These are phyloP conservation scores for Exophiala sp. DNA, from an alignment of 2,329 filamentous ascomycete genomes.

Conservation along the genomic window DNA sequence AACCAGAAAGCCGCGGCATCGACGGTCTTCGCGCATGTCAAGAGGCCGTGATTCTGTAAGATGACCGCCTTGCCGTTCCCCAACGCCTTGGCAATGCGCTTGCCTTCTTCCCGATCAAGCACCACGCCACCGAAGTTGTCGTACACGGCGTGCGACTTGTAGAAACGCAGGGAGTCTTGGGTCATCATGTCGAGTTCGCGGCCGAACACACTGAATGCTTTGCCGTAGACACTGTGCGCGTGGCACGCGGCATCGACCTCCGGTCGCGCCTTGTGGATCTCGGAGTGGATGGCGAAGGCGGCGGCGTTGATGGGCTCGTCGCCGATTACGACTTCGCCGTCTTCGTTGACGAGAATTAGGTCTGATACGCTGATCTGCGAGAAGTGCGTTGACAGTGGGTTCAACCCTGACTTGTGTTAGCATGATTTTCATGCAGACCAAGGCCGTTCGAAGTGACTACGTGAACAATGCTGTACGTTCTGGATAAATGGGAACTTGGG, in stretches of 20 bases:
- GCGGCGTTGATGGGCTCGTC: conserved; percentile 46
- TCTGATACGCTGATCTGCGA: conserved; percentile 40
- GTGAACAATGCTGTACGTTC: not conserved
- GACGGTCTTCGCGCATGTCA: conserved; percentile 50
- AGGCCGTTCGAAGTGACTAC: not conserved
- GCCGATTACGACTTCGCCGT: conserved; percentile 40
- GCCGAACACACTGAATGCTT: conserved; percentile 47
- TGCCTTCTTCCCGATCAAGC: conserved; percentile 51
- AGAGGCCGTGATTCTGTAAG: conserved; percentile 54
- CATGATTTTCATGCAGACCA: not conserved
- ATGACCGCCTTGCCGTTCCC: conserved; percentile 52
- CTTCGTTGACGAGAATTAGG: conserved; percentile 44
- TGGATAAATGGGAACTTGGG: not conserved
- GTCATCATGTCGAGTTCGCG: conserved; percentile 47
- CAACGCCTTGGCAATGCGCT: conserved; percentile 47
- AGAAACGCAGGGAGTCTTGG: conserved; percentile 45
- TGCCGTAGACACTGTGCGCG: conserved; percentile 44
- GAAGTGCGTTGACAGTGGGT: conserved; percentile 46
- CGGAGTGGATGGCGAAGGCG: conserved; percentile 47
- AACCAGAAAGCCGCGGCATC: conserved; percentile 57
- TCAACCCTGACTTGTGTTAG: conserved; percentile 33
- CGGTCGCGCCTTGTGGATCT: conserved; percentile 54
- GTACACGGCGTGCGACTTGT: conserved; percentile 39
- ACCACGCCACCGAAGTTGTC: conserved; percentile 52
- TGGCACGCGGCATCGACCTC: conserved; percentile 41